Evolutionary conservation across 148 eudicot genomes (phyloP).

Genomic region (Linanthus parryae): DNA sequence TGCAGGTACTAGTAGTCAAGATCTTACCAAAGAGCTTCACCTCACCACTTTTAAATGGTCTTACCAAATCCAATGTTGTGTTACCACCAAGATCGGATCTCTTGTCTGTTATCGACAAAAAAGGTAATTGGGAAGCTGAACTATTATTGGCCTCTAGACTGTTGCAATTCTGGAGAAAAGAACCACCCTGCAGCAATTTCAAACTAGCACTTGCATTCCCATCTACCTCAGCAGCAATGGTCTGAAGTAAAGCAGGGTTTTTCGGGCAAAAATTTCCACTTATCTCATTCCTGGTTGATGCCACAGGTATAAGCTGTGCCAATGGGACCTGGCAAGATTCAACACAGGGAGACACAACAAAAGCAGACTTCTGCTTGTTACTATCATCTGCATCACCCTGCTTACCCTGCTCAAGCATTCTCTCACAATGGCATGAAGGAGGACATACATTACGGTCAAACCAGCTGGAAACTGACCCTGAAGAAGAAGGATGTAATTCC

Average conservation of each 20-base stretch:
- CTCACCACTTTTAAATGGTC: conserved; percentile 55
- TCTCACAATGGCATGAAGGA: no score
- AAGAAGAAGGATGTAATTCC: no score
- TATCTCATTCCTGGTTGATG: conserved; percentile 21
- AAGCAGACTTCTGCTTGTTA: conserved; percentile 13
- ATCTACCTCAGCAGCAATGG: conserved; percentile 21
- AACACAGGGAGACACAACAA: conserved; percentile 13
- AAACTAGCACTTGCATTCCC: conserved; percentile 16
- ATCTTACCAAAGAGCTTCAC: conserved; percentile 91
- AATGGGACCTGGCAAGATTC: conserved; percentile 20
- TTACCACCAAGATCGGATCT: conserved; percentile 9
- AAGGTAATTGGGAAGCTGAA: conserved; percentile 28
- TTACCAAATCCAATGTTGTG: conserved; percentile 39
- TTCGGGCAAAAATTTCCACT: conserved; percentile 26
- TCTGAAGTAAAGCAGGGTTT: conserved; percentile 13
- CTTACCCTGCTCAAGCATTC: no score
- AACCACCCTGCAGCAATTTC: conserved; percentile 16
- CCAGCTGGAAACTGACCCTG: no score
- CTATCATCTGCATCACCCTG: no score
- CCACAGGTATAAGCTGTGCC: conserved; percentile 30
- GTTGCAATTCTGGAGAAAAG: conserved; percentile 41
- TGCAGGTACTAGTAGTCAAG: conserved; percentile 49
- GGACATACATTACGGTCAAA: conserved; percentile 7
- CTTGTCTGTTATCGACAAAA: conserved; percentile 21
- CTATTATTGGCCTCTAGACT: conserved; percentile 19